Evolutionary conservation across 805 yeast species (phyloP), one percentile per base, ranked within the genome.

Genomic region (Saturnispora zaruensis): DNA sequence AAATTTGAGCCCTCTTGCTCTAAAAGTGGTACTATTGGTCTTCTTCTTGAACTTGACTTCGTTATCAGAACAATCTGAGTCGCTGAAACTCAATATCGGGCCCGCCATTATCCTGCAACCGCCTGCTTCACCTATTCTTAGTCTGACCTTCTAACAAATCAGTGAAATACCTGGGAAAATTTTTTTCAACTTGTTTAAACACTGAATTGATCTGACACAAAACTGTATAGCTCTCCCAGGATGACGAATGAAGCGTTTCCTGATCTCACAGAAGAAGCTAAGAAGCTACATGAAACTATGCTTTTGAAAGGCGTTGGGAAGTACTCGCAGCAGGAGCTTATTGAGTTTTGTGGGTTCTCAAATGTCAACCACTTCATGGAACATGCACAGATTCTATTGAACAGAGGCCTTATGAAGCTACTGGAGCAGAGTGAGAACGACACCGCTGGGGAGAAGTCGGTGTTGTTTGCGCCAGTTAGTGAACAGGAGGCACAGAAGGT

Each of bases 381-480:
- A 42, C 57, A 60, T 50, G 67, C 74, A 9, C 81, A 78, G 57
- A 72, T 68, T 52, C 69, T 76, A 44, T 62, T 75, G 54, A 70
- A 76, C 54, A 49, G 59, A 44, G 69, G 83, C 55, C 70, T 87
- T 52, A 73, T 88, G 47, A 85, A 86, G 63, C 68, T 87, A 52
- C 74, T 83, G 24, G 84, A 81, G 58, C 25, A 50, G 79, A 74
- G 54, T 83, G 83, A 50, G 84, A 55, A 77, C 30, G 49, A 77
- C 21, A 49, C 37, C 11, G 20, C 46, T 2, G 48, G 47, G 28
- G 55, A 50, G 23, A 55, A 55, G 48, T 52, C 84, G 73, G 53
- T 72, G 84, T 75, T 76, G 61, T 93, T 89, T 67, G 86, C 84
- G 62, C 88, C 90, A 1, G 84, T 87, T 2, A 74, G 82, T 6